A percentile compares a stretch with the other conserved stretches of the same genome.
Evolutionary conservation across 2,329 filamentous ascomycete genomes (phyloP).

Genomic region (Chrysoporthe austroafricana): DNA sequence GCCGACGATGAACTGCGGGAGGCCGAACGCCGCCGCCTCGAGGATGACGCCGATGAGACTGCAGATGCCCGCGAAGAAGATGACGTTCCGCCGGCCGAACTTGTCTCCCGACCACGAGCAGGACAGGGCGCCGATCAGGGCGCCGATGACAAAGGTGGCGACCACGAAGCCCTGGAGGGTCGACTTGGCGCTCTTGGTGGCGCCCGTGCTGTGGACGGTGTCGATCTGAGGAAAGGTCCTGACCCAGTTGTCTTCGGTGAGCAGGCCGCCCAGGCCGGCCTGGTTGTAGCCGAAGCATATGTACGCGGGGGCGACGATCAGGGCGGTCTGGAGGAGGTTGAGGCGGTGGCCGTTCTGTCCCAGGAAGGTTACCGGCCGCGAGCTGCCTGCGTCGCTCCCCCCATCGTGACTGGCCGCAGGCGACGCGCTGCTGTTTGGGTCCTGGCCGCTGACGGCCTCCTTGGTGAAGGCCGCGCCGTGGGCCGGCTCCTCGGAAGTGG

Average conservation of each 20-base stretch:
- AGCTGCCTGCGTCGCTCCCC: not conserved
- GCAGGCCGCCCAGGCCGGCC: slow-evolving; percentile 51
- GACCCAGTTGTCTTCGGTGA: slow-evolving; percentile 40
- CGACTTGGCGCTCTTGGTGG: slow-evolving; percentile 45
- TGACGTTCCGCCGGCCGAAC: slow-evolving; percentile 54
- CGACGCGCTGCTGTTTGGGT: not conserved
- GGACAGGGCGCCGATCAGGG: slow-evolving; percentile 31
- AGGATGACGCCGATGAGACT: slow-evolving; percentile 54
- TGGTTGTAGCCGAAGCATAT: slow-evolving; percentile 58
- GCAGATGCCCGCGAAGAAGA: slow-evolving; percentile 51
- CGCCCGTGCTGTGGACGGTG: slow-evolving; percentile 47
- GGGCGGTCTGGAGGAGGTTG: slow-evolving; percentile 27
- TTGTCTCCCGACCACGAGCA: slow-evolving; percentile 45
- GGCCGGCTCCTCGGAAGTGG: not conserved
- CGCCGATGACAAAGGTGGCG: slow-evolving; percentile 33
- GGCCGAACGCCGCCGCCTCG: slow-evolving; percentile 49
- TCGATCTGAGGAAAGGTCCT: slow-evolving; percentile 53
- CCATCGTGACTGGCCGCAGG: not conserved
- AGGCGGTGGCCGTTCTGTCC: slow-evolving; percentile 29
- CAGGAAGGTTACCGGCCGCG: slow-evolving; percentile 21
- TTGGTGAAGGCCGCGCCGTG: slow-evolving; percentile 15
- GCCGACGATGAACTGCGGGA: slow-evolving; percentile 54
- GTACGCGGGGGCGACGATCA: slow-evolving; percentile 39
- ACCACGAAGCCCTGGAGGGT: slow-evolving; percentile 35
- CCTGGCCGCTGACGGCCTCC: slow-evolving; percentile 7